Evolutionary conservation across 306 rosid species (phyloP).

Genomic region (Begonia peltatifolia): DNA sequence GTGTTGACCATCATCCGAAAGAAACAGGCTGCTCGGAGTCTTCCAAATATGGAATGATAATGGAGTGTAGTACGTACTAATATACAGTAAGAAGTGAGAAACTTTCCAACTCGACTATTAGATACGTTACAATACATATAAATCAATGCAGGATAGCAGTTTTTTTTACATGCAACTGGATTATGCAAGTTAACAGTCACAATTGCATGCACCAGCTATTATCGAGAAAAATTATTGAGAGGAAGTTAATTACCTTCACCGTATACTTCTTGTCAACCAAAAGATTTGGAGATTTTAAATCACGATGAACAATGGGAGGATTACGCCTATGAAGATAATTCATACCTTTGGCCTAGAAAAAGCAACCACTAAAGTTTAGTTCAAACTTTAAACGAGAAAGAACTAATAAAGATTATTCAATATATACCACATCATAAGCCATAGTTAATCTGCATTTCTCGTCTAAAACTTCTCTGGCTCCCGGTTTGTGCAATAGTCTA

Average conservation of each 20-base stretch:
- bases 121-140: too few species aligned
- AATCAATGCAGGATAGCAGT: too few species aligned
- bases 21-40: too few species aligned
- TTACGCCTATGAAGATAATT: conserved; percentile 93
- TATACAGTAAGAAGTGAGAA: too few species aligned
- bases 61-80: too few species aligned
- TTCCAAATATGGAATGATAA: too few species aligned
- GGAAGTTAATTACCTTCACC: conserved; percentile 47
- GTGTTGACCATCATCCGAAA: too few species aligned
- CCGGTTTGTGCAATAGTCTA: conserved; percentile 76
- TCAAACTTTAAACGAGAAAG: not conserved
- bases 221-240: too few species aligned
- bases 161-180: too few species aligned
- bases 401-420: conserved; percentile 7
- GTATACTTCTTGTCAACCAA: conserved; percentile 94
- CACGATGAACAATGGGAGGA: conserved; percentile 97
- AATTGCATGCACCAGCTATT: too few species aligned
- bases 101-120: too few species aligned
- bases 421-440: conserved; percentile 93
- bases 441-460: conserved; percentile 79
- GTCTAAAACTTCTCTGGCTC: conserved; percentile 69
- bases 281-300: conserved; percentile 94
- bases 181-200: too few species aligned
- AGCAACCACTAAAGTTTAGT: not conserved
- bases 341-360: conserved; percentile 87